phyloP scores from a whole-genome alignment of 352 stramenopile species.

The Thraustochytrium striatum region DNA sequence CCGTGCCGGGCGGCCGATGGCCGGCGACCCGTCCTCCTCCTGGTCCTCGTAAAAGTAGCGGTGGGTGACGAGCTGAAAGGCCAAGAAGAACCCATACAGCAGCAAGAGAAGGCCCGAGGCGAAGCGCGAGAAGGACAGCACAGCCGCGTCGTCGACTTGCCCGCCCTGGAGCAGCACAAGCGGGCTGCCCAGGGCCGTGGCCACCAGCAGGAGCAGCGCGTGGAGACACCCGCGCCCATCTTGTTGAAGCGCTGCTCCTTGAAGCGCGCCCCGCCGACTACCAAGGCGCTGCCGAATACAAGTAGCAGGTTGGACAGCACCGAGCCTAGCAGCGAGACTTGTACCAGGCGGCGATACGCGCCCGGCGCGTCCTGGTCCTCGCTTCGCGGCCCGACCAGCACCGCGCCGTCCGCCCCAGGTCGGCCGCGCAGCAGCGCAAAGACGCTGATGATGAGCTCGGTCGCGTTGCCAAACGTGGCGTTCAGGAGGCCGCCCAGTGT shows the following conservation, averaged over 20 bases:
- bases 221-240: slow-evolving; percentile 67
- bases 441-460: slow-evolving; percentile 91
- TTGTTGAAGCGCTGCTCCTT: slow-evolving; percentile 86
- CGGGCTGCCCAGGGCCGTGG: not conserved
- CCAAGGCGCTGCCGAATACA: slow-evolving; percentile 70
- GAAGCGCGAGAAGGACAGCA: slow-evolving; percentile 1
- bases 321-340: slow-evolving; percentile 87
- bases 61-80: slow-evolving; percentile 38
- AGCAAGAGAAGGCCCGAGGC: not conserved
- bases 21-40: too few relatives aligned
- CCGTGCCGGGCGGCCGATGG: too few relatives aligned
- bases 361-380: not conserved
- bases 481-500: slow-evolving; percentile 95
- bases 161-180: not conserved
- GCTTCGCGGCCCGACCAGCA: too few relatives aligned
- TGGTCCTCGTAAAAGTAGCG: slow-evolving; percentile 30
- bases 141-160: not conserved
- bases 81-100: slow-evolving; percentile 17
- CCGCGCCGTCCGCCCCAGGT: slow-evolving; percentile 90
- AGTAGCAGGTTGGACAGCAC: slow-evolving; percentile 95
- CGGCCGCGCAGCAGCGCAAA: slow-evolving; percentile 84
- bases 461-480: slow-evolving; percentile 95
- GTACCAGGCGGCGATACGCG: slow-evolving; percentile 10
- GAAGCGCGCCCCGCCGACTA: slow-evolving; percentile 73
- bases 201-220: slow-evolving; percentile 65